phyloP scores from a whole-genome alignment of 2,329 filamentous ascomycete genomes.

The Colletotrichum spaethianum region DNA sequence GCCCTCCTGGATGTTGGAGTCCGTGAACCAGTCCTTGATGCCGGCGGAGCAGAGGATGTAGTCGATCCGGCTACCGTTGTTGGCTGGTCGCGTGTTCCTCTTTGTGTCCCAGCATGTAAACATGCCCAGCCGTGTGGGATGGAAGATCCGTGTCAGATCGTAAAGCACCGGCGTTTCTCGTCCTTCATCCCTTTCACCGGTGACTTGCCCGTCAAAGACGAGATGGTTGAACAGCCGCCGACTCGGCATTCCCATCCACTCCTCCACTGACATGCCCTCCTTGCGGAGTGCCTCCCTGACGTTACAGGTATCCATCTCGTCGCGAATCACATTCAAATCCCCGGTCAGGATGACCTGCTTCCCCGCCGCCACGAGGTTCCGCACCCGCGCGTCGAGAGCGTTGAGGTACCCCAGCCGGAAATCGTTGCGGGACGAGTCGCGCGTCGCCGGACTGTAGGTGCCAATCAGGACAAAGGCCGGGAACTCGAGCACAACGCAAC shows the following conservation, averaged over 20 bases:
- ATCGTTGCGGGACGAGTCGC: conserved; percentile 85
- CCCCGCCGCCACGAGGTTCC: conserved; percentile 84
- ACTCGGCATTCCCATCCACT: conserved; percentile 81
- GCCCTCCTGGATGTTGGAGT: conserved; percentile 92
- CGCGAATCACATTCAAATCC: conserved; percentile 85
- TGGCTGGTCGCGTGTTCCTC: conserved; percentile 94
- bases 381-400: conserved; percentile 84
- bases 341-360: conserved; percentile 90
- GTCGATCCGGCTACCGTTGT: conserved; percentile 93
- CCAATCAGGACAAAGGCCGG: conserved; percentile 94
- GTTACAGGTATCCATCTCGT: conserved; percentile 82
- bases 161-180: conserved; percentile 81
- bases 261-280: conserved; percentile 75
- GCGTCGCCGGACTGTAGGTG: conserved; percentile 91
- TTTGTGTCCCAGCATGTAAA: conserved; percentile 98
- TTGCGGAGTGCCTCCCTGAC: conserved; percentile 80
- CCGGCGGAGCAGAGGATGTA: conserved; percentile 88
- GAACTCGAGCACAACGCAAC: conserved; percentile 93
- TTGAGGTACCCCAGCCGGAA: conserved; percentile 87
- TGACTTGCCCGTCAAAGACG: conserved; percentile 79
- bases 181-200: conserved; percentile 76
- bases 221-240: conserved; percentile 89
- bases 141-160: conserved; percentile 87
- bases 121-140: conserved; percentile 87
- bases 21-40: conserved; percentile 84